Percentiles rank a stretch among this genome's conserved stretches.
phyloP scores from a whole-genome alignment of 495 filamentous ascomycete species.

The Talaromyces adpressus region DNA sequence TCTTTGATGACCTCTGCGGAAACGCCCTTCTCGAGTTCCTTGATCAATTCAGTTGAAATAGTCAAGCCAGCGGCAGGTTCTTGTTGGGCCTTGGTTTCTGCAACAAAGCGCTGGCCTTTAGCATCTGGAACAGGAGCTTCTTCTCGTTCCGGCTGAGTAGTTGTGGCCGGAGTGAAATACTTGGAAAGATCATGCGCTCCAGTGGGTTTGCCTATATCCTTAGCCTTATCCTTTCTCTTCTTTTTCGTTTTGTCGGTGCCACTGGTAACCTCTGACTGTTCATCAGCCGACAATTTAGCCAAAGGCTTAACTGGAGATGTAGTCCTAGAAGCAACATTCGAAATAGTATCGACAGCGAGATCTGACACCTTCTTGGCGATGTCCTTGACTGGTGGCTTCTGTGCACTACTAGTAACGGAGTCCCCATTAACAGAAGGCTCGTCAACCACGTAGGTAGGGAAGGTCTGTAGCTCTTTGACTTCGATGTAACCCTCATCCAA shows the following conservation, averaged over 20 bases:
- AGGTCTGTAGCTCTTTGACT: constrained; percentile 42
- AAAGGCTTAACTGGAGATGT: constrained; percentile 38
- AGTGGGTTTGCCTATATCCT: constrained; percentile 29
- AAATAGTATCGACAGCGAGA: constrained; percentile 16
- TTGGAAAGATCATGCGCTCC: constrained; percentile 14
- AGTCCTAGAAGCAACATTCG: constrained; percentile 30
- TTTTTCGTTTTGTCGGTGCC: constrained; percentile 45
- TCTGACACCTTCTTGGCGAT: constrained; percentile 33
- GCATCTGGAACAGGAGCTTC: neutral
- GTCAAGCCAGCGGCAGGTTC: constrained; percentile 7
- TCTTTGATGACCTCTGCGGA: constrained; percentile 48
- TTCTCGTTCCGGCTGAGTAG: constrained; percentile 6
- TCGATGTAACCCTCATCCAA: constrained; percentile 54
- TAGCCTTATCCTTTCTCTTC: constrained; percentile 54
- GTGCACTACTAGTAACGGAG: constrained; percentile 17
- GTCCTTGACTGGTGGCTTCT: constrained; percentile 29
- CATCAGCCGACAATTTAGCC: constrained; percentile 33
- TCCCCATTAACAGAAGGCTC: constrained; percentile 48
- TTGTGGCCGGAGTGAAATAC: constrained; percentile 4
- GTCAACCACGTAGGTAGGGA: constrained; percentile 33
- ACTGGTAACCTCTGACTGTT: constrained; percentile 28
- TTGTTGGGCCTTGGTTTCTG: neutral
- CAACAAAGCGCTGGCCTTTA: neutral
- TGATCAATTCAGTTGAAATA: constrained; percentile 5
- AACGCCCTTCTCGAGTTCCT: constrained; percentile 42